Percentiles rank a stretch among this genome's conserved stretches.
Conservation (phyloP, 306 rosid species). For the Vigna hirtella region DNA sequence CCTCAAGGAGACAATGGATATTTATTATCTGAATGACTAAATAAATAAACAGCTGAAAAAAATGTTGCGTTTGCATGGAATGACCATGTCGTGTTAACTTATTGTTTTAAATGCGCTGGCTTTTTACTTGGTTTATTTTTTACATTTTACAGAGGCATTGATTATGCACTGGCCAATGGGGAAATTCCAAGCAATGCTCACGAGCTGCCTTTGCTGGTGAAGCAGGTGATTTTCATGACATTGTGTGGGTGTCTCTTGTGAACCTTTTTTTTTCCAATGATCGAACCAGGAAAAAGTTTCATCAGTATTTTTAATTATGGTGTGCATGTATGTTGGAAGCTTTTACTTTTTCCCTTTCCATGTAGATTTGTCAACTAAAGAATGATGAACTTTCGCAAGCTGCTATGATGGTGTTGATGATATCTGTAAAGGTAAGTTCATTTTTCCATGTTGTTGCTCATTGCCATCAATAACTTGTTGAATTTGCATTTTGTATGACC, state of each 20-base stretch:
- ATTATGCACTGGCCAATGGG: slow-evolving; percentile 71
- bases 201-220: slow-evolving; percentile 62
- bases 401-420: slow-evolving; percentile 76
- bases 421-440: slow-evolving; percentile 70
- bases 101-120: slow-evolving; percentile 24
- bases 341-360: slow-evolving; percentile 31
- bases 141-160: slow-evolving; percentile 70
- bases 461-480: slow-evolving; percentile 13
- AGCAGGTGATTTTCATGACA: slow-evolving; percentile 62
- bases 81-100: neutral
- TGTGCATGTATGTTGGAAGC: neutral
- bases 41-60: neutral
- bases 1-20: too few species aligned
- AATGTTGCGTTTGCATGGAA: slow-evolving; percentile 12
- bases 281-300: neutral
- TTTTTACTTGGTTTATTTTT: slow-evolving; percentile 45
- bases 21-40: neutral
- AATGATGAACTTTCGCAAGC: slow-evolving; percentile 49
- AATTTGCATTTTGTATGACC: slow-evolving; percentile 19
- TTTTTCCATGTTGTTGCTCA: slow-evolving; percentile 18
- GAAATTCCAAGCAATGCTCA: slow-evolving; percentile 51
- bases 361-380: slow-evolving; percentile 63
- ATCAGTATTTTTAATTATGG: slow-evolving; percentile 12
- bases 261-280: too few species aligned
- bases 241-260: neutral